Conservation (phyloP, 2,329 filamentous ascomycete species). For the Alternaria conjuncta region DNA sequence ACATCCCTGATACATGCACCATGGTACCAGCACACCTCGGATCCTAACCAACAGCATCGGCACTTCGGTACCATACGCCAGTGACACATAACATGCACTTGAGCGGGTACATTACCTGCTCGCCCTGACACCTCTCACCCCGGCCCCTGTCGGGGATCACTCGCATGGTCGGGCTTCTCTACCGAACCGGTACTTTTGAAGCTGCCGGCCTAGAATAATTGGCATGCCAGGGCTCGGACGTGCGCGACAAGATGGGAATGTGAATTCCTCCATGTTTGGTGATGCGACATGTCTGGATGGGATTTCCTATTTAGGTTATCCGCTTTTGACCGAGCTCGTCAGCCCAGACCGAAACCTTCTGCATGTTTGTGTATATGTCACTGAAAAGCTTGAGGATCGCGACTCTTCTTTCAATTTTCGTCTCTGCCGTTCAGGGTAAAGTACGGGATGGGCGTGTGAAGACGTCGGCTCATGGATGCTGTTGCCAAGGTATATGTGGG, state of each 20-base stretch:
- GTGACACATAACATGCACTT: conserved; percentile 4
- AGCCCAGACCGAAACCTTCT: background rate
- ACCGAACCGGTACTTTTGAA: conserved; percentile 2
- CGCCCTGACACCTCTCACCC: background rate
- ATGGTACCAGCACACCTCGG: background rate
- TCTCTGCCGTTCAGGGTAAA: background rate
- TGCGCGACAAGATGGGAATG: conserved; percentile 19
- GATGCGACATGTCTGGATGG: background rate
- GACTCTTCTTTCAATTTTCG: background rate
- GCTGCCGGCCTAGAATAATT: background rate
- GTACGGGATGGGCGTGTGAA: background rate
- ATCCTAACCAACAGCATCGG: no score
- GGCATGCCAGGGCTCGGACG: conserved; percentile 8
- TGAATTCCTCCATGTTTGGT: background rate
- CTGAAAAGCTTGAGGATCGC: background rate
- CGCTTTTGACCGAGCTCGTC: background rate
- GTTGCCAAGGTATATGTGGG: background rate
- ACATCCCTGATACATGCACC: background rate
- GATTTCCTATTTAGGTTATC: background rate
- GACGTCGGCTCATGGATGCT: background rate
- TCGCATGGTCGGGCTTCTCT: background rate
- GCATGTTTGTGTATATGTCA: background rate
- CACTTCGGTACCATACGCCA: background rate
- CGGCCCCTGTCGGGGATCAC: background rate
- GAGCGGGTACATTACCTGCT: conserved; percentile 1